Conservation (phyloP, 129 eudicot genomes). For the Calendula officinalis region DNA sequence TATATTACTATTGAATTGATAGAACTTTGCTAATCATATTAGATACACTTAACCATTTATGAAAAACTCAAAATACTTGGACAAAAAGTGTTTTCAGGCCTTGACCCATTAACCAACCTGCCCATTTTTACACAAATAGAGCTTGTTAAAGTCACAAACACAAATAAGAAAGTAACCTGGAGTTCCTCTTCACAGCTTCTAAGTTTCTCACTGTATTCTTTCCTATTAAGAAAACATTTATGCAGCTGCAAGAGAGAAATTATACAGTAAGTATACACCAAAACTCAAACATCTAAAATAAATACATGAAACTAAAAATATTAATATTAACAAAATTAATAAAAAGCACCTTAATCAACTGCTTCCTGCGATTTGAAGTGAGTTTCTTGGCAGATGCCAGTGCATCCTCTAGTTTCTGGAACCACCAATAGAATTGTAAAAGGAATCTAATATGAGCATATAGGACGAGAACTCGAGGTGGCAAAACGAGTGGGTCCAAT, state of each 20-base stretch:
- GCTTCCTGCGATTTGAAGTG: slow-evolving; percentile 56
- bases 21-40: too few relatives aligned
- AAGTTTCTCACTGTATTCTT: slow-evolving; percentile 57
- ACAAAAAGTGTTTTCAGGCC: too few relatives aligned
- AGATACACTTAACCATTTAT: too few relatives aligned
- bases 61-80: too few relatives aligned
- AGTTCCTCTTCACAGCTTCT: slow-evolving; percentile 75
- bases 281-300: background rate
- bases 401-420: slow-evolving; percentile 70
- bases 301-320: slow-evolving; percentile 9
- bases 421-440: slow-evolving; percentile 13
- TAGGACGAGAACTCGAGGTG: too few relatives aligned
- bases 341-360: slow-evolving; percentile 54
- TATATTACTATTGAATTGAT: too few relatives aligned
- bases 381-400: slow-evolving; percentile 55
- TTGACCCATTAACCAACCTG: background rate
- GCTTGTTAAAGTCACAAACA: background rate
- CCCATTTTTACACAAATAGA: background rate
- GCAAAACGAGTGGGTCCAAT: too few relatives aligned
- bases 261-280: background rate
- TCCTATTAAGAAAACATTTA: slow-evolving; percentile 54
- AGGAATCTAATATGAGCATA: too few relatives aligned
- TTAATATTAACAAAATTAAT: background rate
- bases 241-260: slow-evolving; percentile 47
- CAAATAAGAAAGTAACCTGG: slow-evolving; percentile 43